A percentile compares a stretch with the other conserved stretches of the same genome.
Evolutionary conservation across 2,329 filamentous ascomycete species (phyloP).

Genomic region (Aspergillus glaucus): DNA sequence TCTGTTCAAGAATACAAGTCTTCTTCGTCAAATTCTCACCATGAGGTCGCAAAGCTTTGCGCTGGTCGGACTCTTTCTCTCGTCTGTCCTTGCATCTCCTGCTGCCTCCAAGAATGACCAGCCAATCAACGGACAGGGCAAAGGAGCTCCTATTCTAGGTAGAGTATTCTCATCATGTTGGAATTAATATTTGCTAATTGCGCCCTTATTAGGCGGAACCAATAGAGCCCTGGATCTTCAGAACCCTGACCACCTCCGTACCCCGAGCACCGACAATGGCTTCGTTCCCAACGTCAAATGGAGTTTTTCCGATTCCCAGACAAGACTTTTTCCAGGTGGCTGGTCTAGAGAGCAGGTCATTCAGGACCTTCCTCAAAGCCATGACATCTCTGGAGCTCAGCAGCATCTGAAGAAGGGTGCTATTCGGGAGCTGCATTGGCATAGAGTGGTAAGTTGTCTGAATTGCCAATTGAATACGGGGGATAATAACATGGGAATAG

Average conservation of each 20-base stretch:
- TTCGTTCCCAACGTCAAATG: slow-evolving; percentile 62
- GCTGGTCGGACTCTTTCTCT: slow-evolving; percentile 9
- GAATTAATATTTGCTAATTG: neutral
- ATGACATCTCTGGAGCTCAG: slow-evolving; percentile 62
- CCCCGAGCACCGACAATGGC: slow-evolving; percentile 57
- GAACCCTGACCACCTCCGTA: slow-evolving; percentile 59
- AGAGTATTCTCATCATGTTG: slow-evolving; percentile 10
- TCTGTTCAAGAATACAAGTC: neutral
- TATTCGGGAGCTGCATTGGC: slow-evolving; percentile 62
- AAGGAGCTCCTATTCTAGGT: slow-evolving; percentile 56
- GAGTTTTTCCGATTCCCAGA: slow-evolving; percentile 64
- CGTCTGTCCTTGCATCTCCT: slow-evolving; percentile 9
- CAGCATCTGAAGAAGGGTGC: slow-evolving; percentile 63
- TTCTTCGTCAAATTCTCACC: neutral
- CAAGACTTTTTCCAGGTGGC: slow-evolving; percentile 55
- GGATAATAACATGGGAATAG: slow-evolving; percentile 25
- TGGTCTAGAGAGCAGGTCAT: slow-evolving; percentile 63
- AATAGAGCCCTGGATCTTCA: slow-evolving; percentile 56
- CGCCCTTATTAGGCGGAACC: slow-evolving; percentile 50
- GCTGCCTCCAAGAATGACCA: slow-evolving; percentile 47
- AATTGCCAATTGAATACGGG: neutral
- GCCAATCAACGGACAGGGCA: slow-evolving; percentile 51
- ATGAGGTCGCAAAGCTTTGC: neutral
- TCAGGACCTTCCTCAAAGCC: slow-evolving; percentile 59
- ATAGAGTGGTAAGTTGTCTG: slow-evolving; percentile 50